Conservation (phyloP, 2,329 filamentous ascomycete genomes). For the Xylariaceae sp. region DNA sequence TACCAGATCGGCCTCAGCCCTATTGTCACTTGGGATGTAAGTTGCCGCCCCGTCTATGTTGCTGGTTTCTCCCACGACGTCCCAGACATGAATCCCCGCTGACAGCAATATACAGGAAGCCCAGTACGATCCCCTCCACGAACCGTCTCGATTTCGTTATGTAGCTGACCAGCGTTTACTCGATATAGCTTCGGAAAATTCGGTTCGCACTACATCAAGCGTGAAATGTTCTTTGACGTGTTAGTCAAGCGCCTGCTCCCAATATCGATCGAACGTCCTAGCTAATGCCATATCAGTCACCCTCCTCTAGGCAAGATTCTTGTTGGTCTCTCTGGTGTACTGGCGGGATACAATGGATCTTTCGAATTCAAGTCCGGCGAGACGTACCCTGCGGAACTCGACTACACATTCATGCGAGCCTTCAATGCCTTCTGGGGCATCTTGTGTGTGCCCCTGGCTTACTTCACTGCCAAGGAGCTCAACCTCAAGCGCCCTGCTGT, state of each 20-base stretch:
- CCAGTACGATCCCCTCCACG: slow-evolving; percentile 44
- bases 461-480: slow-evolving; percentile 89
- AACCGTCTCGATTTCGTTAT: slow-evolving; percentile 10
- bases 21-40: slow-evolving; percentile 60
- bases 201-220: slow-evolving; percentile 97
- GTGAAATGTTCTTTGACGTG: slow-evolving; percentile 96
- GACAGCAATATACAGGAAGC: slow-evolving; percentile 40
- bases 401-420: slow-evolving; percentile 97
- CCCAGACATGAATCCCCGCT: slow-evolving; percentile 10
- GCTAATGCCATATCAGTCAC: slow-evolving; percentile 37
- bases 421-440: slow-evolving; percentile 97
- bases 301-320: slow-evolving; percentile 98
- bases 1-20: slow-evolving; percentile 65
- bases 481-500: slow-evolving; percentile 81
- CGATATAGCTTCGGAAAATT: slow-evolving; percentile 81
- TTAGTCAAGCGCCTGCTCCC: slow-evolving; percentile 27
- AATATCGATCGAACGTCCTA: slow-evolving; percentile 3
- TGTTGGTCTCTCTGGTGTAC: slow-evolving; percentile 89
- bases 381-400: slow-evolving; percentile 84
- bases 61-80: not conserved
- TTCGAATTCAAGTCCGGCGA: slow-evolving; percentile 99
- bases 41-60: slow-evolving; percentile 12
- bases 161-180: slow-evolving; percentile 25
- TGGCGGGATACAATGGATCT: slow-evolving; percentile 96
- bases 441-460: slow-evolving; percentile 85